Conservation (phyloP, 805 yeast species). For the Monosporozyma solicola region DNA sequence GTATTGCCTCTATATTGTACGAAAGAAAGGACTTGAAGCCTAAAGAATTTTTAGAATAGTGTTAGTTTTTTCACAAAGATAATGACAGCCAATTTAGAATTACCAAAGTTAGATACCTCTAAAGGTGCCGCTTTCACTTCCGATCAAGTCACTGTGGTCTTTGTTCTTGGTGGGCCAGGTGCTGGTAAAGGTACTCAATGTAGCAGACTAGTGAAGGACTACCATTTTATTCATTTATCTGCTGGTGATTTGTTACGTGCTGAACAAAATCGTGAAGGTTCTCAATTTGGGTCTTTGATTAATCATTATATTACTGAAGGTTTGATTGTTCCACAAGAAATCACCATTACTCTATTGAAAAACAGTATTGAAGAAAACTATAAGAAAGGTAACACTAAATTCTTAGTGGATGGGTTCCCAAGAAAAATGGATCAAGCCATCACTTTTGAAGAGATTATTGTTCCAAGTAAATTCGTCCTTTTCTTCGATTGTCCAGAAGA, state of each 20-base stretch:
- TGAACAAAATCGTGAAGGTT: conserved; percentile 76
- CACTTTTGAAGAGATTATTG: conserved; percentile 77
- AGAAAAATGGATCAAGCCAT: conserved; percentile 97
- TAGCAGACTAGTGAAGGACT: conserved; percentile 69
- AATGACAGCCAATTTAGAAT: conserved; percentile 9
- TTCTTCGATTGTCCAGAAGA: conserved; percentile 76
- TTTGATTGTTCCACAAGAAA: conserved; percentile 82
- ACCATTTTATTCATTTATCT: conserved; percentile 75
- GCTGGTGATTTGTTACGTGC: conserved; percentile 97
- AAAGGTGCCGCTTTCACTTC: conserved; percentile 42
- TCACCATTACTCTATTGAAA: conserved; percentile 74
- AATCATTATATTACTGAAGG: conserved; percentile 82
- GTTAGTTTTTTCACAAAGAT: neutral
- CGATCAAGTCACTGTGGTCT: conserved; percentile 68
- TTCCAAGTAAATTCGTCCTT: conserved; percentile 58
- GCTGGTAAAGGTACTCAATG: conserved; percentile 98
- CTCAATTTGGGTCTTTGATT: conserved; percentile 78
- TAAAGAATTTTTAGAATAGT: conserved; percentile 35
- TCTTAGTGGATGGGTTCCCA: conserved; percentile 93
- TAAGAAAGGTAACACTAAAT: conserved; percentile 39
- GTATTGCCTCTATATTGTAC: neutral
- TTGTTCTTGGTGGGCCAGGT: conserved; percentile 96
- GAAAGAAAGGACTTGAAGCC: conserved; percentile 24
- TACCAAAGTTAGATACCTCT: conserved; percentile 2
- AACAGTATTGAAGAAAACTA: conserved; percentile 60